Percentiles rank a stretch among this genome's conserved stretches.
phyloP scores from a whole-genome alignment of 2,329 filamentous ascomycete genomes.

The Cercospora nicotianae region DNA sequence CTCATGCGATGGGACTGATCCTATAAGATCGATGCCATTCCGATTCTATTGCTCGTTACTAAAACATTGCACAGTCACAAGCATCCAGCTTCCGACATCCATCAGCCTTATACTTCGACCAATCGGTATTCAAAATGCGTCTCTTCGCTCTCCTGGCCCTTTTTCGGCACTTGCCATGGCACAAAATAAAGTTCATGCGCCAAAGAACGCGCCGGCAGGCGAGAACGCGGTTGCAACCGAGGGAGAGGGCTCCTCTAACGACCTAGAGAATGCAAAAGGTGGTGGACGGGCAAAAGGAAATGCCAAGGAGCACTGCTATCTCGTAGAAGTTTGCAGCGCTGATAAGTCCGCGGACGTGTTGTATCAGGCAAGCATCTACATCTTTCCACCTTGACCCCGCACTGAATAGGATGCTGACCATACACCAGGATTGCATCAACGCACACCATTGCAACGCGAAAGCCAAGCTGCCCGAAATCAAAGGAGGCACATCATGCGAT shows the following conservation, averaged over 20 bases:
- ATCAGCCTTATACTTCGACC: not conserved
- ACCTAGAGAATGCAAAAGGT: too few species aligned
- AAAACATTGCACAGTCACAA: not conserved
- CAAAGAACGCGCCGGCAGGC: too few species aligned
- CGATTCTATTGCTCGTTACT: not conserved
- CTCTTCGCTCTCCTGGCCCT: not conserved
- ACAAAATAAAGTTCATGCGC: not conserved
- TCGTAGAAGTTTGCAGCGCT: too few species aligned
- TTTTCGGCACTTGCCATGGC: not conserved
- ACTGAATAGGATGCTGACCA: too few species aligned
- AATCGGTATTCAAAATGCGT: not conserved
- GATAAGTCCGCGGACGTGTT: too few species aligned
- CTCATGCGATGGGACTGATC: not conserved
- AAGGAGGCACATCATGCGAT: not conserved
- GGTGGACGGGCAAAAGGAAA: too few species aligned
- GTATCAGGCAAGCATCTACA: too few species aligned
- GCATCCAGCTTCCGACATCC: not conserved
- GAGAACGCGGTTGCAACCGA: too few species aligned
- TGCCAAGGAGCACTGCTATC: too few species aligned
- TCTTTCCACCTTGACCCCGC: too few species aligned
- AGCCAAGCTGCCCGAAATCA: not conserved
- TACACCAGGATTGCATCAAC: not conserved
- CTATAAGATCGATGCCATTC: not conserved
- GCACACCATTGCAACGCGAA: not conserved
- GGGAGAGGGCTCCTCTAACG: too few species aligned